Evolutionary conservation across 306 rosid species (phyloP), one percentile per base, ranked within the genome.

Genomic region (Acacia melanoxylon): DNA sequence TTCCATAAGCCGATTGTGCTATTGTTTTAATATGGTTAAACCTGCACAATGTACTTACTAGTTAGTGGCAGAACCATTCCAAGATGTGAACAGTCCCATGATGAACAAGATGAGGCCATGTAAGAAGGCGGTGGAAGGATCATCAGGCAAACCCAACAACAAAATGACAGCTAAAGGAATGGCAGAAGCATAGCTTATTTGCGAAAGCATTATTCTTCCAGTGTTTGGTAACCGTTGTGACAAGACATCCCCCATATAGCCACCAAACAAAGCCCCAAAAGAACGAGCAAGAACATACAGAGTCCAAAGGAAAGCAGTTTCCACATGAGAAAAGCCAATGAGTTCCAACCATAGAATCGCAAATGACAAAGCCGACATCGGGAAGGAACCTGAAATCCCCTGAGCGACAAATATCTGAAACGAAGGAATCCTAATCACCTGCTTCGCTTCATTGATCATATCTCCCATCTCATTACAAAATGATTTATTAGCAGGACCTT

Each of bases 341-440:
- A 94, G 94, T 54, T 92, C 98, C 33, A 94, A 85, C 98, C 98
- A 92, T 87, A 92, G 89, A 1, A 95, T 83, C 51, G 97, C 90
- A 76, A 94, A 94, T 12, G 93, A 84, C 86, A 92, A 86, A 8
- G 92, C 94, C 1, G 93, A 89, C 97, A 95, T 85, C 0, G 98
- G 97, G 70, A 94, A 94, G 17, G 98, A 88, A 24, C 98, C 98
- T 40, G 92, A 88, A 44, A 94, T 93, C 48, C 98, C 98, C 75
- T 92, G 98, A 75, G 98, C 97, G 66, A 94, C 97, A 72, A 94
- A 87, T 67, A 91, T 92, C 86, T 89, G 97, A 85, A 94, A 94
- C 8, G 97, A 82, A n/a, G 90, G 95, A 74, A 93, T 93, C 58
- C 76, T 41, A 5, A 92, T 85, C 11, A 94, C 98, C 0, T 89